These are phyloP conservation scores for Phytophthora sp. DNA, from an alignment of 352 stramenopile species.

Conservation along the genomic window DNA sequence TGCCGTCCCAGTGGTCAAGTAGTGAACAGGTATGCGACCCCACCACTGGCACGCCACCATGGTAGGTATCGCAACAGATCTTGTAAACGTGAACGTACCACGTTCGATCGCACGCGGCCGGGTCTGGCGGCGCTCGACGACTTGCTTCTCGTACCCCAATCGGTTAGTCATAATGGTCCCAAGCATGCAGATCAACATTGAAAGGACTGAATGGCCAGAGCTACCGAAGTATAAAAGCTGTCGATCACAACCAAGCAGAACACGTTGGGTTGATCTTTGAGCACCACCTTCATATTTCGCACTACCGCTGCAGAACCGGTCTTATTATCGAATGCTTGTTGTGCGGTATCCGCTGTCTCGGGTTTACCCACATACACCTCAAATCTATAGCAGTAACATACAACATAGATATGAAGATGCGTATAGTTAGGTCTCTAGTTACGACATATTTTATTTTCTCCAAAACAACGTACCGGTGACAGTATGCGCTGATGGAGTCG, in stretches of 20 bases:
- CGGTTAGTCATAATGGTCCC: slow-evolving; percentile 31
- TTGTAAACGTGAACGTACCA: slow-evolving; percentile 23
- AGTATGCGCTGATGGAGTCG: slow-evolving; percentile 12
- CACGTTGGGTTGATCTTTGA: background rate
- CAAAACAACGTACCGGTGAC: slow-evolving; percentile 5
- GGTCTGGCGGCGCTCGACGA: slow-evolving; percentile 12
- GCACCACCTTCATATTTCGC: slow-evolving; percentile 18
- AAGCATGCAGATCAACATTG: background rate
- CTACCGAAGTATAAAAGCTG: slow-evolving; percentile 31
- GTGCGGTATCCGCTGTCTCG: background rate
- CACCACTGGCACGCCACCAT: too few relatives aligned
- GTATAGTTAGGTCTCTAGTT: too few relatives aligned
- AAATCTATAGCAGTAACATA: background rate
- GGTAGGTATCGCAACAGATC: slow-evolving; percentile 2
- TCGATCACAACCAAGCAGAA: slow-evolving; percentile 23
- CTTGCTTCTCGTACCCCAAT: slow-evolving; percentile 4
- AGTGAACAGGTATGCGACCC: slow-evolving; percentile 42
- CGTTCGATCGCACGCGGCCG: slow-evolving; percentile 16
- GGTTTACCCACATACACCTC: slow-evolving; percentile 12
- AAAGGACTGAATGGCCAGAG: slow-evolving; percentile 20
- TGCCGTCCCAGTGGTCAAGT: slow-evolving; percentile 15
- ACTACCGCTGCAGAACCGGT: background rate
- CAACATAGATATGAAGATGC: too few relatives aligned
- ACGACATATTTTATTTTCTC: background rate
- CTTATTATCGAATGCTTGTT: background rate